Evolutionary conservation across 495 filamentous ascomycete genomes (phyloP).

Genomic region (Penicillium tannophilum): DNA sequence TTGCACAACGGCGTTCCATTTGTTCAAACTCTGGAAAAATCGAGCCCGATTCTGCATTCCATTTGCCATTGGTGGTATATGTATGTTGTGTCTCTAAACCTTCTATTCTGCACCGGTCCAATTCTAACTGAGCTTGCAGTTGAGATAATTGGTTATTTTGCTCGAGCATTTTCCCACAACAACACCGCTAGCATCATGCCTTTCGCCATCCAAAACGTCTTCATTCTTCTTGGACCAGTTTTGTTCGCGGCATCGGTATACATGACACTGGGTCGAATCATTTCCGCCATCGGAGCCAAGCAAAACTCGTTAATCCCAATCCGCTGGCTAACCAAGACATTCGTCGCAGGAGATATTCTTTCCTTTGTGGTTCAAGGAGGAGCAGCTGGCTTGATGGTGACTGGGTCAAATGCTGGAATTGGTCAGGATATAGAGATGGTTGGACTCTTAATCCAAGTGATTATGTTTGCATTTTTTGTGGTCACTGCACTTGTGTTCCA

Average conservation of each 20-base stretch:
- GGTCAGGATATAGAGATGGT: too few relatives aligned
- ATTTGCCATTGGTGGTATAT: too few relatives aligned
- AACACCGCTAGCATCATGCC: not conserved
- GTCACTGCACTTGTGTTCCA: too few relatives aligned
- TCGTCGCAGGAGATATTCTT: slow-evolving; percentile 35
- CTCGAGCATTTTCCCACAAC: not conserved
- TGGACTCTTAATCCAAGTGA: too few relatives aligned
- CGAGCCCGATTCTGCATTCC: too few relatives aligned
- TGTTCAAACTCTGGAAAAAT: too few relatives aligned
- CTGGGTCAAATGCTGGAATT: too few relatives aligned
- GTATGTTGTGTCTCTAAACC: too few relatives aligned
- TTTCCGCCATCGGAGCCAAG: slow-evolving; percentile 18
- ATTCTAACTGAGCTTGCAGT: not conserved
- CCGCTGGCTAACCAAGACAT: slow-evolving; percentile 29
- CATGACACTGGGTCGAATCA: not conserved
- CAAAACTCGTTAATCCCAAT: slow-evolving; percentile 15
- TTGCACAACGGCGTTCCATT: too few relatives aligned
- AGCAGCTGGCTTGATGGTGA: slow-evolving; percentile 1
- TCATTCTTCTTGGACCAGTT: not conserved
- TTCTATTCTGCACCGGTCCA: too few relatives aligned
- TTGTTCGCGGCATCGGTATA: not conserved
- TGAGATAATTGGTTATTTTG: not conserved
- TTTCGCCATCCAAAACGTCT: not conserved
- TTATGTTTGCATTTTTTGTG: too few relatives aligned
- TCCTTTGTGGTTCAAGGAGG: slow-evolving; percentile 29